Evolutionary conservation across 1,284 basidiomycete species (phyloP).

Genomic region (Ceratobasidium sp.): DNA sequence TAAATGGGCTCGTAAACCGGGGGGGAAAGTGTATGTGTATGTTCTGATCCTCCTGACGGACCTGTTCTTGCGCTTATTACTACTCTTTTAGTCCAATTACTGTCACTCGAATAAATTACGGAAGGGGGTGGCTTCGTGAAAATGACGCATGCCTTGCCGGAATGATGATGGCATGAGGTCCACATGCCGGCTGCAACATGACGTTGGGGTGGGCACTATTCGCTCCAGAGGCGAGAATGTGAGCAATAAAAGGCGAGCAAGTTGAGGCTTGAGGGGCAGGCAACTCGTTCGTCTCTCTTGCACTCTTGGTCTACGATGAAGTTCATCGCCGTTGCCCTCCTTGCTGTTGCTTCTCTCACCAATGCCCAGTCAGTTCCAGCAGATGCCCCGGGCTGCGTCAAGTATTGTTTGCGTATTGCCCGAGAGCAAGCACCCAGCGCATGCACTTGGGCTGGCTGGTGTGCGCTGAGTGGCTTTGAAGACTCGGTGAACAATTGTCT

Average conservation of each 20-base stretch:
- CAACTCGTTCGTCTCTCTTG: conserved; percentile 22
- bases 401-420: conserved; percentile 36
- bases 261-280: conserved; percentile 2
- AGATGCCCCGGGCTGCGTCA: conserved; percentile 30
- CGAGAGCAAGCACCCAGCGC: conserved; percentile 15
- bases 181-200: conserved; percentile 17
- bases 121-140: background rate
- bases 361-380: conserved; percentile 19
- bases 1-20: background rate
- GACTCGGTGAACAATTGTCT: conserved; percentile 29
- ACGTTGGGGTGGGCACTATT: conserved; percentile 18
- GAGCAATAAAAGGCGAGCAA: conserved; percentile 25
- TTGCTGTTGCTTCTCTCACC: conserved; percentile 16
- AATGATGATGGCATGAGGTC: conserved; percentile 12
- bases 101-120: background rate
- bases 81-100: no score
- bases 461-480: conserved; percentile 12
- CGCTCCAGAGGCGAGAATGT: conserved; percentile 19
- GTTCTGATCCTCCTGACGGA: background rate
- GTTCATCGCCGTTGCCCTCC: conserved; percentile 20
- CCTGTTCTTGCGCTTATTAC: no score
- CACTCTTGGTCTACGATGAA: conserved; percentile 5
- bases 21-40: background rate
- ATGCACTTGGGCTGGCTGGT: conserved; percentile 38
- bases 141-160: conserved; percentile 16